Conservation (phyloP, 805 yeast species). For the Candida vartiovaarae region DNA sequence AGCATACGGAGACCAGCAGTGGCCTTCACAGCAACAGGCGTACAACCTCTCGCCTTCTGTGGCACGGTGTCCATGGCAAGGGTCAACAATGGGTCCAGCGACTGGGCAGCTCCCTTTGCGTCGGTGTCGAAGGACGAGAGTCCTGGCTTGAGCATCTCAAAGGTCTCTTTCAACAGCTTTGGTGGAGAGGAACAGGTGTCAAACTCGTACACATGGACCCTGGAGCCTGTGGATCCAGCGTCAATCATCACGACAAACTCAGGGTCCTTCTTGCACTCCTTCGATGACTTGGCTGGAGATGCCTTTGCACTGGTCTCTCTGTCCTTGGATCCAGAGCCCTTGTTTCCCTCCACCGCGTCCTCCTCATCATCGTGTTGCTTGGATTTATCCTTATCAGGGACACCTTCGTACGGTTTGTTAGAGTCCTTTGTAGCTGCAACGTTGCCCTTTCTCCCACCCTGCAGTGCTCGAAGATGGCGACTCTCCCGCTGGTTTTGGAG, state of each 20-base stretch:
- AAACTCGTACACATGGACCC: constrained; percentile 91
- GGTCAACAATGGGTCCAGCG: constrained; percentile 76
- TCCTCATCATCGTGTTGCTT: constrained; percentile 6
- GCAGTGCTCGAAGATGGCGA: not conserved
- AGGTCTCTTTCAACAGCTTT: constrained; percentile 65
- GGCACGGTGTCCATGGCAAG: constrained; percentile 78
- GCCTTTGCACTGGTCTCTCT: constrained; percentile 6
- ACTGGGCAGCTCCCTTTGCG: constrained; percentile 78
- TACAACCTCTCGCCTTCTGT: constrained; percentile 58
- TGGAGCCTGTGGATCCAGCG: constrained; percentile 97
- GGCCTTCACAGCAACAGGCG: constrained; percentile 95
- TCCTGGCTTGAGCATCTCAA: constrained; percentile 90
- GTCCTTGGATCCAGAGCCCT: constrained; percentile 10
- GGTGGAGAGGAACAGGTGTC: constrained; percentile 86
- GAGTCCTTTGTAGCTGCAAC: constrained; percentile 23
- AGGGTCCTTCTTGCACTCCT: constrained; percentile 33
- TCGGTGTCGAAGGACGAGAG: constrained; percentile 79
- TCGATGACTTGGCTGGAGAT: constrained; percentile 6
- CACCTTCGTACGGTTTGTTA: constrained; percentile 23
- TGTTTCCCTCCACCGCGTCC: constrained; percentile 7
- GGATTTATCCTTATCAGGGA: constrained; percentile 20
- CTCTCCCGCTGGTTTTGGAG: constrained; percentile 22
- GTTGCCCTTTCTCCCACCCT: constrained; percentile 12
- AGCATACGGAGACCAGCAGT: constrained; percentile 92
- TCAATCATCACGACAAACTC: constrained; percentile 91